Base-by-base conservation (phyloP, 768 basidiomycete species). In the Tulasnella sp. region DNA sequence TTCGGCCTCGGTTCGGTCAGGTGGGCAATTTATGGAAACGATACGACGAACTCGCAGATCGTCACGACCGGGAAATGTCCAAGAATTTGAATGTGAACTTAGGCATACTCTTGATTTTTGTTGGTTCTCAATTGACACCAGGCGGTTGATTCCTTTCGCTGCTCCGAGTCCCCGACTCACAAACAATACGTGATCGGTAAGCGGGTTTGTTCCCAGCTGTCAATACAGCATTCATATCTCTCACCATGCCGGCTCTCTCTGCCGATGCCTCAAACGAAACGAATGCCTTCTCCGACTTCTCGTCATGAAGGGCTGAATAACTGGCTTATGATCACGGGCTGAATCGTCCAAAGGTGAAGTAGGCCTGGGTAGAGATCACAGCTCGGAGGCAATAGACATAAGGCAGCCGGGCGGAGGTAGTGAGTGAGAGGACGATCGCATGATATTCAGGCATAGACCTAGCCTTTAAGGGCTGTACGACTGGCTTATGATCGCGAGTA, bases 191-290 rank as follows among this genome's bases (percentile, higher is more conserved):
- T 42, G 9, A 42, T 42, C 17, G 9, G 5, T 17, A 72, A 39
- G 71, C 71, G 38, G 71, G 71, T 72, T 40, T 72, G 22, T 72
- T 72, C n/a, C 45, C 40, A n/a, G 71, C 40, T 15, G 45, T 72
- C 14, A 72, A 72, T n/a, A 72, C 71, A 9, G 38, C 15, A 4
- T 72, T 72, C 71, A 49, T 72, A 8, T 36, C 42, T 4, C 39
- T 72, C 12, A 25, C 71, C 7, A 34, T 72, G 25, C 19, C 40
- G 36, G 14, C 29, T n/a, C 71, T 72, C 4, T 38, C 36, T n/a
- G 6, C 31, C 15, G 29, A 34, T n/a, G 12, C 71, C 12, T 49
- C 38, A 15, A 19, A 72, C 34, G 19, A 45, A 72, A 72, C 71
- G 12, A 45, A 72, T 54, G 71, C 71, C 71, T 72, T 40, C 71